Percentiles rank a stretch among this genome's conserved stretches.
These are phyloP conservation scores for Pythium pectinolyticum DNA, from an alignment of 352 stramenopile genomes.

Conservation along the genomic window DNA sequence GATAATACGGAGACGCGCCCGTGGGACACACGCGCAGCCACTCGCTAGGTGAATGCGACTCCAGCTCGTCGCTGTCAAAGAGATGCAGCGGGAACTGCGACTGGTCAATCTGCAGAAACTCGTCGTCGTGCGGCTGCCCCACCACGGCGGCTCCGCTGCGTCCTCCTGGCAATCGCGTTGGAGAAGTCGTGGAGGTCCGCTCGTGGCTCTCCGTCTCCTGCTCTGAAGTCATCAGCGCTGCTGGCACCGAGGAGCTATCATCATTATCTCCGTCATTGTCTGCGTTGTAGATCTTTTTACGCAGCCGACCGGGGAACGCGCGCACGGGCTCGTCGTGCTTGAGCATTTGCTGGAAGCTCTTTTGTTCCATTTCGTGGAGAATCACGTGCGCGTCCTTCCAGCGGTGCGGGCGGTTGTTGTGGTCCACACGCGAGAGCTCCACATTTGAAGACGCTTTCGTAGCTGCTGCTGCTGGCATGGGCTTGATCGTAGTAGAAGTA, in stretches of 20 bases:
- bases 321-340: constrained; percentile 47
- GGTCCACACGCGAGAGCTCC: constrained; percentile 73
- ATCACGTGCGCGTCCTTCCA: constrained; percentile 80
- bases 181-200: too few relatives aligned
- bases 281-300: constrained; percentile 45
- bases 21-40: constrained; percentile 61
- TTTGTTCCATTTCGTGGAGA: constrained; percentile 60
- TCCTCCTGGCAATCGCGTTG: too few relatives aligned
- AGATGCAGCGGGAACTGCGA: constrained; percentile 90
- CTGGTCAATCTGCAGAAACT: constrained; percentile 88
- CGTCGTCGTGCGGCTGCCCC: too few relatives aligned
- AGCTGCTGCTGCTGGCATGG: constrained; percentile 1
- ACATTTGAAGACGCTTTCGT: constrained; percentile 14
- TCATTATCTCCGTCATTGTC: constrained; percentile 12
- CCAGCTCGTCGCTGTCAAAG: constrained; percentile 89
- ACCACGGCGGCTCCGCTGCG: too few relatives aligned
- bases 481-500: too few relatives aligned
- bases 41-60: constrained; percentile 65
- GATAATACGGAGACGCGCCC: constrained; percentile 78
- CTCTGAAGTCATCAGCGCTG: background rate
- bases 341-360: constrained; percentile 58
- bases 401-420: constrained; percentile 84
- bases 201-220: too few relatives aligned
- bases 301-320: constrained; percentile 57
- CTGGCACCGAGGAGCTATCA: constrained; percentile 7